A percentile compares a stretch with the other conserved stretches of the same genome.
Evolutionary conservation across 2,329 filamentous ascomycete species (phyloP).

Genomic region (Botrytis paeoniae): DNA sequence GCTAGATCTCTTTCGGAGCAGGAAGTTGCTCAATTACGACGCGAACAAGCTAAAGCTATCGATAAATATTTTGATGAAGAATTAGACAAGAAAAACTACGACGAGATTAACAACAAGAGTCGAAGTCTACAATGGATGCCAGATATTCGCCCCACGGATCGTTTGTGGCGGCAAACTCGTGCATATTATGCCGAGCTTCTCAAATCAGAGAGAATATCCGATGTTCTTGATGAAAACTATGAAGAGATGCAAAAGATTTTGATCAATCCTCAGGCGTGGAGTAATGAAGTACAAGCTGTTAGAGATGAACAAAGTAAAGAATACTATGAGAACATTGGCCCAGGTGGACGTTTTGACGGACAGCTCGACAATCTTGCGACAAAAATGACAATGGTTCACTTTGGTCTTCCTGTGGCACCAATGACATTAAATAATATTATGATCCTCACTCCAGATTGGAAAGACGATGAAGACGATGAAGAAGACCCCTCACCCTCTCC

Average conservation of each 20-base stretch:
- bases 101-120: slow-evolving; percentile 5
- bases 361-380: slow-evolving; percentile 33
- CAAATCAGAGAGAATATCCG: not conserved
- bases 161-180: not conserved
- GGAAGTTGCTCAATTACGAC: slow-evolving; percentile 10
- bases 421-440: slow-evolving; percentile 32
- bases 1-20: not conserved
- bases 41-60: slow-evolving; percentile 13
- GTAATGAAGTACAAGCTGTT: slow-evolving; percentile 2
- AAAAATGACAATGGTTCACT: slow-evolving; percentile 36
- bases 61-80: slow-evolving; percentile 19
- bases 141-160: not conserved
- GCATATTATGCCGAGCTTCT: slow-evolving; percentile 2
- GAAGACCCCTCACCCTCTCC: slow-evolving; percentile 20
- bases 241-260: slow-evolving; percentile 13
- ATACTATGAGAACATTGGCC: slow-evolving; percentile 7
- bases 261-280: slow-evolving; percentile 9
- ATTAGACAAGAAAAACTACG: slow-evolving; percentile 12
- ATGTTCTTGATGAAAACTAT: slow-evolving; percentile 8
- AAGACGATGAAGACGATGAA: slow-evolving; percentile 24
- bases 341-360: slow-evolving; percentile 10
- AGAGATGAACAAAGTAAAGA: slow-evolving; percentile 7
- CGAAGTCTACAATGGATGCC: slow-evolving; percentile 16
- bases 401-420: slow-evolving; percentile 35
- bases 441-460: slow-evolving; percentile 14